Evolutionary conservation across 192 early-diverging fungal species (phyloP), one percentile per base, ranked within the genome.

Genomic region (Linnemannia schmuckeri): DNA sequence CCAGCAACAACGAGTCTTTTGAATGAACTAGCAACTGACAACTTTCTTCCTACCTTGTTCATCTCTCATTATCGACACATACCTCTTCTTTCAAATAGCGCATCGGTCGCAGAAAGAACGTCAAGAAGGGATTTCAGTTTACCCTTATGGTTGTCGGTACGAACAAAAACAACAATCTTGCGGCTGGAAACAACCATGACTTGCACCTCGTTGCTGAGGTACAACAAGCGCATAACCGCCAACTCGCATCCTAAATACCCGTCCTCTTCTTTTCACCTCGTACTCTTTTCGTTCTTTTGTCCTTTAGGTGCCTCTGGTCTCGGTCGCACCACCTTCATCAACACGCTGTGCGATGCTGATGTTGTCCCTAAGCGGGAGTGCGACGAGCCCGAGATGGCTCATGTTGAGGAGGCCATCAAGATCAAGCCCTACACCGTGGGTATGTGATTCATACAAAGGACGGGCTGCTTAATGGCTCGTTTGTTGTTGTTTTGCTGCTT

Each of bases 291-390:
- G 38, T 69, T 30, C 15, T 13, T 33, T 73, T 4, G 40, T 79
- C 15, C 24, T 22, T 40, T 79, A 96, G 96, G 97, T 77, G 94
- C 96, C 52, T 97, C 98, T 20, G 99, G 99, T 49, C 93, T 98
- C 35, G 99, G 99, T n/a, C 97, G 98, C 78, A 97, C 97, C 69
- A 99, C 99, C 54, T 99, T 99, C 92, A 94, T 99, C 70, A 99
- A 99, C 93, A 98, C 99, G 13, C 92, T 99, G 47, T 99, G 98
- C 90, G 96, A 97, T 89, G 91, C 92, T 71, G 84, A 83, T 79
- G 94, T 96, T 49, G 91, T 97, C 35, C 89, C 93, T 24, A 90
- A 96, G 57, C 91, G 90, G 46, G 94, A 95, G 46, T 80, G 79
- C 35, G 92, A 92, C 69, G 91, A 90, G 75, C 93, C 95, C 44